Evolutionary conservation across 495 filamentous ascomycete species (phyloP).

Genomic region (Penicillium daleae): DNA sequence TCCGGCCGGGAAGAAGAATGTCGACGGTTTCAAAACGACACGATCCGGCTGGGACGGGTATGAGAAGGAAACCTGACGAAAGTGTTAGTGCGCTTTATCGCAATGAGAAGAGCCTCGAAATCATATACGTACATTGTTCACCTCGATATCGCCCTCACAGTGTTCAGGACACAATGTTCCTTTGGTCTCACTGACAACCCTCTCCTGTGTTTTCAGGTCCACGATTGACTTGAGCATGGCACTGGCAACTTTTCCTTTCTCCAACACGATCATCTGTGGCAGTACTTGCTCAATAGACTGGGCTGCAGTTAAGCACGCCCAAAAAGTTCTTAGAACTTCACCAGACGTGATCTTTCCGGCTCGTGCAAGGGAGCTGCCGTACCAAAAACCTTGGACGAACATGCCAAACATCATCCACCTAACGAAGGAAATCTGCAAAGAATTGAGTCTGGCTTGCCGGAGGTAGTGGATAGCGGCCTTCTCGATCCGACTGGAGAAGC

Average conservation of each 20-base stretch:
- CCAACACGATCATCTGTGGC: slow-evolving; percentile 73
- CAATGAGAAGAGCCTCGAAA: not conserved
- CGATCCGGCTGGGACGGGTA: slow-evolving; percentile 77
- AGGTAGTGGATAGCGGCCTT: slow-evolving; percentile 66
- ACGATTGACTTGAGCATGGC: slow-evolving; percentile 57
- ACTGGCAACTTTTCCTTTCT: slow-evolving; percentile 80
- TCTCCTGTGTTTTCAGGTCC: slow-evolving; percentile 25
- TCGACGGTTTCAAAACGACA: slow-evolving; percentile 59
- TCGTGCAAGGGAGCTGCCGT: slow-evolving; percentile 69
- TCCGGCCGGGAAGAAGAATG: slow-evolving; percentile 71
- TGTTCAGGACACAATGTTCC: slow-evolving; percentile 33
- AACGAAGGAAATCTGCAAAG: slow-evolving; percentile 70
- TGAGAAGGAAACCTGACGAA: slow-evolving; percentile 67
- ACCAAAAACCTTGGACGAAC: slow-evolving; percentile 94
- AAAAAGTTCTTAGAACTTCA: slow-evolving; percentile 82
- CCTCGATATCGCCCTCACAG: slow-evolving; percentile 68
- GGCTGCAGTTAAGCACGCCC: slow-evolving; percentile 74
- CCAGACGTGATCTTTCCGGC: slow-evolving; percentile 61
- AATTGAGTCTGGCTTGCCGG: slow-evolving; percentile 66
- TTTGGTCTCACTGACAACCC: slow-evolving; percentile 23
- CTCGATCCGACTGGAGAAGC: slow-evolving; percentile 62
- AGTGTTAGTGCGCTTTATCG: not conserved
- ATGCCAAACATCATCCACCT: slow-evolving; percentile 75
- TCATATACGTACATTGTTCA: slow-evolving; percentile 65
- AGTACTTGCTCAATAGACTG: slow-evolving; percentile 73